phyloP scores from a whole-genome alignment of 768 basidiomycete genomes.

The Trichaptum fuscoviolaceum region DNA sequence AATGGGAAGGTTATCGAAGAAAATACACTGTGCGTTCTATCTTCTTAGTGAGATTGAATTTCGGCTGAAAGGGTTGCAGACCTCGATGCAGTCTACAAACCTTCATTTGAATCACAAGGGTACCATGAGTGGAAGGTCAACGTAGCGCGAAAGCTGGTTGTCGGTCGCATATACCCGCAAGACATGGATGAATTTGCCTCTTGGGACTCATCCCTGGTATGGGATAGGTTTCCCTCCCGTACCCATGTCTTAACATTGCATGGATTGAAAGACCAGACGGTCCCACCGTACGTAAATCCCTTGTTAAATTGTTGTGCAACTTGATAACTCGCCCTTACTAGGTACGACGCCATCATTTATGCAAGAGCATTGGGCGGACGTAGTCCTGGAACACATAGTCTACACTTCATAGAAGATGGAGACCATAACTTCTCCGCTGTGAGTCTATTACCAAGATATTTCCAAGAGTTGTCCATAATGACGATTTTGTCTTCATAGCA shows the following conservation, averaged over 20 bases:
- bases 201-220: constrained; percentile 66
- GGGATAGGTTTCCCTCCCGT: constrained; percentile 56
- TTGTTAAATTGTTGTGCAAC: neutral
- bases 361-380: constrained; percentile 53
- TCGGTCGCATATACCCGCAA: constrained; percentile 47
- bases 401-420: constrained; percentile 65
- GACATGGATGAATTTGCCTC: constrained; percentile 57
- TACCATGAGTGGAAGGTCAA: constrained; percentile 57
- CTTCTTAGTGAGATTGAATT: constrained; percentile 14
- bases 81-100: constrained; percentile 32
- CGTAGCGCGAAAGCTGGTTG: constrained; percentile 59
- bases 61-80: constrained; percentile 25
- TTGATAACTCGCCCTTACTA: constrained; percentile 21
- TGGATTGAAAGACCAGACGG: constrained; percentile 62
- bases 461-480: constrained; percentile 1
- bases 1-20: neutral
- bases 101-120: constrained; percentile 50
- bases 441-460: constrained; percentile 10
- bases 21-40: constrained; percentile 5
- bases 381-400: constrained; percentile 60
- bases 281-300: constrained; percentile 54
- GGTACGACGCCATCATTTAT: constrained; percentile 71
- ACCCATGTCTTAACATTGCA: constrained; percentile 74
- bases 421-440: constrained; percentile 77
- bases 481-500: constrained; percentile 28